These are phyloP conservation scores for Setomelanomma holmii DNA, from an alignment of 2,329 filamentous ascomycete genomes.

Conservation along the genomic window DNA sequence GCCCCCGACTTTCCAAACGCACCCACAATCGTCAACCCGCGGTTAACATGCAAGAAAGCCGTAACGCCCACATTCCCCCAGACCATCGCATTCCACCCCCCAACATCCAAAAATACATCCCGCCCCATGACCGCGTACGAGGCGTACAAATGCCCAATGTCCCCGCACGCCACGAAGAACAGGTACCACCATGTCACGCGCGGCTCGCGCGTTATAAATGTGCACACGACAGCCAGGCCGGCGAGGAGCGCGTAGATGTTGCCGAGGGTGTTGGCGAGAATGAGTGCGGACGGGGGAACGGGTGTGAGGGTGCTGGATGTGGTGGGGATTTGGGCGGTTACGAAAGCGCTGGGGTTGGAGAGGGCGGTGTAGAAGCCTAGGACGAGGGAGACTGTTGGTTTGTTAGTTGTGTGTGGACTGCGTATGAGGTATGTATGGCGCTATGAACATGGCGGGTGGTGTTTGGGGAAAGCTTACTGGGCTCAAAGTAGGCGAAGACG, in stretches of 20 bases:
- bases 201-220: conserved; percentile 30
- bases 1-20: conserved; percentile 30
- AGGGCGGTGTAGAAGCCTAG: conserved; percentile 25
- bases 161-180: conserved; percentile 21
- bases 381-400: conserved; percentile 11
- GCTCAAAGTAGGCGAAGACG: conserved; percentile 36
- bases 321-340: conserved; percentile 24
- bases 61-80: conserved; percentile 36
- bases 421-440: background rate
- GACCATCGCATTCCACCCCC: conserved; percentile 31
- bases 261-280: conserved; percentile 30
- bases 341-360: conserved; percentile 19
- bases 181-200: conserved; percentile 34
- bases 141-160: conserved; percentile 34
- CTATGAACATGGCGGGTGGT: background rate
- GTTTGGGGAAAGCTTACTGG: conserved; percentile 19
- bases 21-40: conserved; percentile 26
- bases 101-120: conserved; percentile 31
- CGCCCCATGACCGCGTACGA: conserved; percentile 31
- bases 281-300: conserved; percentile 11
- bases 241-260: conserved; percentile 35
- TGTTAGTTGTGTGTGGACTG: background rate
- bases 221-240: conserved; percentile 29
- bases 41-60: conserved; percentile 31
- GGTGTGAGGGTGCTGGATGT: conserved; percentile 2